Base-by-base conservation (phyloP, 139 green algal species). In the Picochlorum sp. region DNA sequence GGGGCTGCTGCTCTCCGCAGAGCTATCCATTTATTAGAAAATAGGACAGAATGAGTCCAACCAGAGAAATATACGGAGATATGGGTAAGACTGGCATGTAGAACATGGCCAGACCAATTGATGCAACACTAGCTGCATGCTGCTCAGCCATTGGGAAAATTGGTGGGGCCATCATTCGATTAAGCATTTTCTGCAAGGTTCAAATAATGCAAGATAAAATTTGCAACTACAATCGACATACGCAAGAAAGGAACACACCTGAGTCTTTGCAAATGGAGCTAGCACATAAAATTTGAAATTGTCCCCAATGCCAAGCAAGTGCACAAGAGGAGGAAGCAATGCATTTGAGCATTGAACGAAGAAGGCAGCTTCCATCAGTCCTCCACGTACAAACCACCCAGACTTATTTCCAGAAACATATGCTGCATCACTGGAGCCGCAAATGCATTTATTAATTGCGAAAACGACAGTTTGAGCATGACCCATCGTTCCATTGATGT, bases 11-110 rank as follows among this genome's bases (percentile, higher is more conserved):
- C 49, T 4, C 62, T 65, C 21, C 71, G 55, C 41, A 84, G 57
- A 4, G 68, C 70, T 18, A 71, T 58, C 49, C 62, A 79, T 68
- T 81, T 78, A 56, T 83, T 76, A 3, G 55, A 45, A 66, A 80
- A 61, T 84, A 82, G 0, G 41, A 55, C 14, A 77, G 20, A 41
- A 65, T 50, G 38, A 86, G 41, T 23, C 67, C 73, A 55, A 62
- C 21, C n/a, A 52, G 10, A 0, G 72, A 71, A 18, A 86, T 61
- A 24, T 74, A 15, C 20, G 69, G 71, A 28, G 56, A 68, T 32
- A 84, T 49, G 38, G 80, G 80, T 49, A 86, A 74, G 21, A 78
- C 77, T 4, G 78, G 80, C 64, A 70, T 76, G 55, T 70, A 86
- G 28, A 74, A 76, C 15, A 80, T 41, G 15, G 63, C 80, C 24